Base-by-base conservation (phyloP, 2,329 filamentous ascomycete genomes). In the Botrytis sinoallii region DNA sequence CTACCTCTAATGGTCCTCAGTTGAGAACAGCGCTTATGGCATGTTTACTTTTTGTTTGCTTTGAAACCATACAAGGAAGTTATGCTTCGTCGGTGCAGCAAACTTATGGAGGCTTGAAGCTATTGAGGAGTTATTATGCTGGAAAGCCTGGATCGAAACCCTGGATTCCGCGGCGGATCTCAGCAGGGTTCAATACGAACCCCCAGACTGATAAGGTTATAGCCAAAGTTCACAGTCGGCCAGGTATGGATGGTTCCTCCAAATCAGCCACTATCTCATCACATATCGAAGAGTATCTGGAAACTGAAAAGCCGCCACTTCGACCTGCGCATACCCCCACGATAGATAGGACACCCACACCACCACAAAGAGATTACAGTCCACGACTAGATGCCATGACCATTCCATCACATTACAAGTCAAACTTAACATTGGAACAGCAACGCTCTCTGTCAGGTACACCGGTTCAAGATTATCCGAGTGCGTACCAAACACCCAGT, bases 71-170 rank as follows among this genome's bases (percentile, higher is more conserved):
- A n/a, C 77, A 79, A 74, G 79, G 79, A 10, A 86, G 90, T 75
- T 88, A 90, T 79, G 85, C 85, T 75, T 87, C 89, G 75, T 88
- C 88, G 68, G 89, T 91, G 65, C 79, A 83, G 29, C 89, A 91
- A 78, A 89, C 90, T 42, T 88, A 90, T 78, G 86, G 82, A 6
- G 89, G 89, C 1, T 83, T 91, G 35, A 82, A 83, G 25, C 81
- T 91, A 6, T 80, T 91, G 25, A 86, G 89, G 70, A 85, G 77
- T 52, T 79, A 81, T 66, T 80, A 80, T 71, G 61, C 68, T 57
- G 76, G 77, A 57, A 77, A 74, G n/a, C 75, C 75, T 40, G 74
- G 75, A 18, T 77, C 77, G 3, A 72, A 74, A 42, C 74, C 75
- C 25, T 75, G 75, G 74, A 76, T 75, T 57, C 74, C 77, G 71